phyloP scores from a whole-genome alignment of 352 stramenopile species.

The Pythium monospermum region DNA sequence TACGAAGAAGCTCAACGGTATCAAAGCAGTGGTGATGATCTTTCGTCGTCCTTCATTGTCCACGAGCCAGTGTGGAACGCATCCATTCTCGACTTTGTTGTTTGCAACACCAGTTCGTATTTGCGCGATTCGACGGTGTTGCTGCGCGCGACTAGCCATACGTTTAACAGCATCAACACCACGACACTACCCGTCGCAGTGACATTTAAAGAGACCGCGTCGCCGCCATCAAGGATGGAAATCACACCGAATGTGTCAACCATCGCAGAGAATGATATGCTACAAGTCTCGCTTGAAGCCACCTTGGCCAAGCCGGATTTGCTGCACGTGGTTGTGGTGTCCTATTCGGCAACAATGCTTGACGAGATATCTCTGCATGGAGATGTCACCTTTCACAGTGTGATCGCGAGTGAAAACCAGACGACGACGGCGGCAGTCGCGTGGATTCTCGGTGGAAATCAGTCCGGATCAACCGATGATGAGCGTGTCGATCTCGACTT shows the following conservation, averaged over 20 bases:
- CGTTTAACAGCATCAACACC: slow-evolving; percentile 13
- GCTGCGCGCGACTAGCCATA: slow-evolving; percentile 1
- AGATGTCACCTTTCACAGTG: too few species aligned
- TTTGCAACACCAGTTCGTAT: neutral
- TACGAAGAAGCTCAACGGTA: neutral
- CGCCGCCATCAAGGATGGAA: neutral
- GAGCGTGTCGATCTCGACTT: neutral
- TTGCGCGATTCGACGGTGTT: neutral
- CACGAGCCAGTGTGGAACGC: neutral
- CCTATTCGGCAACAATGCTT: neutral
- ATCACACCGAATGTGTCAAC: neutral
- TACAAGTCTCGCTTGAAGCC: neutral
- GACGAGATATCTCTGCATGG: too few species aligned
- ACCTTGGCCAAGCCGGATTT: neutral
- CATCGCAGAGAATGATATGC: slow-evolving; percentile 1
- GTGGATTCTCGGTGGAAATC: neutral
- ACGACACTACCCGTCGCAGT: slow-evolving; percentile 1
- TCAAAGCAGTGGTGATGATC: neutral
- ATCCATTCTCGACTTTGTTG: neutral
- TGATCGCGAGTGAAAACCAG: neutral
- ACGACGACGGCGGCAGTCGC: too few species aligned
- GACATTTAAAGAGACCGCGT: slow-evolving; percentile 7
- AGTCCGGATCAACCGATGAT: too few species aligned
- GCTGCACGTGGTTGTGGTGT: slow-evolving; percentile 1
- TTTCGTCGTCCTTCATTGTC: neutral